Conservation (phyloP, 2,329 filamentous ascomycete genomes). For the Aspergillus sp. region DNA sequence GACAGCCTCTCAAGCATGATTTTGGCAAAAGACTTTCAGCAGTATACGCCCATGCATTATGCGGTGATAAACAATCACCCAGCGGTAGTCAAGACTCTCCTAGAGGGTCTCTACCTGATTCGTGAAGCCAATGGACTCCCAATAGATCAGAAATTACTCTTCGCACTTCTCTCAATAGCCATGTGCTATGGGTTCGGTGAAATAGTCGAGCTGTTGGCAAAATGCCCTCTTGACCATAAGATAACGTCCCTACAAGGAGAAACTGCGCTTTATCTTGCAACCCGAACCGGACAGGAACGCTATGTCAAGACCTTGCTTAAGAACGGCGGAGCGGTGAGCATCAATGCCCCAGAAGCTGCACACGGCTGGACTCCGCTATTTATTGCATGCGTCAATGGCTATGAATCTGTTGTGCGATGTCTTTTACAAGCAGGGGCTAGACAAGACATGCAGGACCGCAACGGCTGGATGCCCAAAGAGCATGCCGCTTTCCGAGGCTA, state of each 20-base stretch:
- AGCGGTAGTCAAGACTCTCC: neutral
- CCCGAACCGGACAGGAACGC: conserved; percentile 4
- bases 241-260: neutral
- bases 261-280: neutral
- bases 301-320: conserved; percentile 5
- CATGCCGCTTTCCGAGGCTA: conserved; percentile 37
- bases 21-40: conserved; percentile 4
- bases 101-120: neutral
- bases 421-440: conserved; percentile 30
- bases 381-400: conserved; percentile 28
- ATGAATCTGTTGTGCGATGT: conserved; percentile 21
- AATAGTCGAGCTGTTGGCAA: conserved; percentile 2
- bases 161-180: conserved; percentile 5
- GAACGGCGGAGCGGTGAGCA: neutral
- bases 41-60: conserved; percentile 10
- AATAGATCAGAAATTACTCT: neutral
- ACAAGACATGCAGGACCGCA: conserved; percentile 20
- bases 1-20: neutral
- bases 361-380: conserved; percentile 37
- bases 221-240: neutral
- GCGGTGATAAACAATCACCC: conserved; percentile 10
- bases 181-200: conserved; percentile 6
- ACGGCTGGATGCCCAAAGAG: conserved; percentile 37
- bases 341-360: conserved; percentile 21
- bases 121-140: neutral